Percentiles rank a stretch among this genome's conserved stretches.
Evolutionary conservation across 306 rosid species (phyloP).

Genomic region (Macrotyloma uniflorum): DNA sequence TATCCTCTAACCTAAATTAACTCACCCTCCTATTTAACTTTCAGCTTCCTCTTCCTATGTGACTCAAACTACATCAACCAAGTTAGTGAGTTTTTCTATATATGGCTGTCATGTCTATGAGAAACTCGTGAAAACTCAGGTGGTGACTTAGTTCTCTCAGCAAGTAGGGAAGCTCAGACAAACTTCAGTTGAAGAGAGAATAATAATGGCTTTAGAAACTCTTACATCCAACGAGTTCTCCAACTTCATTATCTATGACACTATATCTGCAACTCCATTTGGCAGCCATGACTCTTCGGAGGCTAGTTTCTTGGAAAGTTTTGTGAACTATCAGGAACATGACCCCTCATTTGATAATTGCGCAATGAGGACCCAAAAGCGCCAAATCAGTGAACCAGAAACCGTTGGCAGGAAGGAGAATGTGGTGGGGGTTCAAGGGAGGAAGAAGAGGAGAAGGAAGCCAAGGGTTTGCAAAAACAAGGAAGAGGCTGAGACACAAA

Average conservation of each 20-base stretch:
- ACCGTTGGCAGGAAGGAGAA: conserved; percentile 17
- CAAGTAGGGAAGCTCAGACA: not conserved
- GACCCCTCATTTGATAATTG: conserved; percentile 8
- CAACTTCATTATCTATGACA: conserved; percentile 79
- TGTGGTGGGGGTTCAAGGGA: conserved; percentile 43
- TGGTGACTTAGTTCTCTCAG: not conserved
- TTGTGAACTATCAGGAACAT: conserved; percentile 28
- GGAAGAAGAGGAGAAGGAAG: conserved; percentile 79
- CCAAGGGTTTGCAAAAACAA: conserved; percentile 79
- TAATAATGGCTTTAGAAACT: conserved; percentile 74
- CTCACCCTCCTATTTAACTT: conserved; percentile 16
- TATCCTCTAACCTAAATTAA: conserved; percentile 39
- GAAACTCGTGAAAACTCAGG: not conserved
- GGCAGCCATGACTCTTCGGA: conserved; percentile 44
- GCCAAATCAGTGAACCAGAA: conserved; percentile 33
- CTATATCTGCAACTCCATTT: conserved; percentile 73
- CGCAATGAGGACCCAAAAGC: conserved; percentile 22
- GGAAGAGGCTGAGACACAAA: conserved; percentile 91
- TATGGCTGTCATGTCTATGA: conserved; percentile 29
- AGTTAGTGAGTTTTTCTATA: conserved; percentile 43
- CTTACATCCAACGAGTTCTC: conserved; percentile 64
- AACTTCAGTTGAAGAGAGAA: not conserved
- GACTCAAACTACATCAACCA: conserved; percentile 26
- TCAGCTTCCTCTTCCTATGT: conserved; percentile 6
- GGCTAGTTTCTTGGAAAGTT: conserved; percentile 42